Evolutionary conservation across 2,329 filamentous ascomycete species (phyloP), one percentile per base, ranked within the genome.

Genomic region (Stagonosporopsis cucurbitacearum): DNA sequence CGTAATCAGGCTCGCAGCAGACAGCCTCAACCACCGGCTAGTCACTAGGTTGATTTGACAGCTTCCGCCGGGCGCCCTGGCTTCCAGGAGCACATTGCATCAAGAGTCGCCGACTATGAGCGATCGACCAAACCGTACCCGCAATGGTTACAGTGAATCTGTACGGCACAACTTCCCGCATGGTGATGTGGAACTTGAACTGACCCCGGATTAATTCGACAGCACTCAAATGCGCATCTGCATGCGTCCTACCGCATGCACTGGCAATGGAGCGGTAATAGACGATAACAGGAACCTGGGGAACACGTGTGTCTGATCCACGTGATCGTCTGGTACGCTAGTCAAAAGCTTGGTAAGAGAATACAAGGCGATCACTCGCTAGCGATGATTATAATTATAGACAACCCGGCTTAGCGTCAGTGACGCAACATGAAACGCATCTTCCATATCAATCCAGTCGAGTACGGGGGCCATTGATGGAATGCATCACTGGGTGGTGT

Each of bases 351-450:
- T 58, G 45, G 49, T 9, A 36, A 19, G n/a, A 37, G 35, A 20
- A 37, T 32, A 12, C 30, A n/a, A 15, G 49, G 25, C 23, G 42
- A 50, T 54, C 50, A 26, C 28, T 54, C 55, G 35, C 54, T 44
- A 35, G 50, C 25, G 60, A 56, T 68, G 64, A 61, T 64, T 50
- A 63, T 67, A 68, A 22, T 20, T 32, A 32, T 30, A 43, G 60
- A 30, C 49, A 23, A 36, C 28, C 25, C 45, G 30, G 40, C 33
- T 26, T 30, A 48, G 43, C 55, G 56, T 48, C 58, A 59, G 55
- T 62, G 58, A 67, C 54, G 59, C 62, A 65, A 50, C 39, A 40
- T 40, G 54, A 41, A 49, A 49, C 37, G 13, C 7, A 37, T 37
- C 8, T 12, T 37, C 8, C 17, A 19, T 5, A 37, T 2, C 35